Base-by-base conservation (phyloP, 441 rosid genomes). In the Iberis amara region DNA sequence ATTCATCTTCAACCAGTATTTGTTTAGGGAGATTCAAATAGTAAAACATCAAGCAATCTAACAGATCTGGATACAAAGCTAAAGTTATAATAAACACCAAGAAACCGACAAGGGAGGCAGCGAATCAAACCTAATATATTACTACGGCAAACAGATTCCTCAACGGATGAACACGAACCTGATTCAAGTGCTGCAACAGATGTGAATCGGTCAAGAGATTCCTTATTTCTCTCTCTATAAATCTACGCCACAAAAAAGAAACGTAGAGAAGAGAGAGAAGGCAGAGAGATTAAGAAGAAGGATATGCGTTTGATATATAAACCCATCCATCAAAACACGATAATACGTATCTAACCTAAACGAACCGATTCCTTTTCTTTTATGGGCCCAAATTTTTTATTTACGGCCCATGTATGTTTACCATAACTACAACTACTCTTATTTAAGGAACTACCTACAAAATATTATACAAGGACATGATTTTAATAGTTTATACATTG, bases 221-320 rank as follows among this genome's bases (percentile, higher is more conserved):
- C 26, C 47, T 7, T 3, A 4, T 30, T 7, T 41, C 15, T 56
- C 63, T 55, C 68, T 57, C 69, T 64, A 32, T 37, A 28, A 57
- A 50, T 62, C 69, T 57, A 64, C 69, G 69, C 69, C 63, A 64
- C 58, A 42, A 31, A 31, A 5, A 64, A 38, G 33, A 64, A 41
- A 52, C 68, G 68, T 63, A 40, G 62, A 50, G 46, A 40, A 33
- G 9, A 54, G 37, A 62, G 68, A 63, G 62, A 55, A 5, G 23
- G 24, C 18, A 45, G 1, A 28, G 23, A 33, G n/a, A 32, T 3
- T 7, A 3, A 2, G 15, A 3, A 6, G n/a, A 9, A 24, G 24
- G 51, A 47, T 11, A 33, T 5, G 11, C 13, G 30, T 62, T 57
- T 51, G 69, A 64, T 65, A 50, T 57, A 65, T 50, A 12, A 38